These are phyloP conservation scores for Pyrus pyrifolia DNA, from an alignment of 306 rosid species.

Conservation along the genomic window DNA sequence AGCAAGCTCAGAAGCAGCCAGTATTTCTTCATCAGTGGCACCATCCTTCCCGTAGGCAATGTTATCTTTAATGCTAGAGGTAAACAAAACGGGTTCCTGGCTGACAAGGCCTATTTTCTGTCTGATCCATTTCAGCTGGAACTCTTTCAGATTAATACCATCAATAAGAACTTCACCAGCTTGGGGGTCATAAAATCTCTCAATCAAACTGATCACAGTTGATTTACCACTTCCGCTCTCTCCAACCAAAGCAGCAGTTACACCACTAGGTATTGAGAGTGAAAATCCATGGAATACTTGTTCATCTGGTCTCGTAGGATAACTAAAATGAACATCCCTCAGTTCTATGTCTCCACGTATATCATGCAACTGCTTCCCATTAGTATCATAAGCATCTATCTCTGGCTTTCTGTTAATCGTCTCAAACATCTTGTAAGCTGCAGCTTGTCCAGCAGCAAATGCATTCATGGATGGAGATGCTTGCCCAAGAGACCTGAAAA, in stretches of 20 bases:
- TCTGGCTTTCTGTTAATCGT: slow-evolving; percentile 62
- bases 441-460: slow-evolving; percentile 80
- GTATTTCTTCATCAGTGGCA: slow-evolving; percentile 60
- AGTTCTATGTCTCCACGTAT: slow-evolving; percentile 61
- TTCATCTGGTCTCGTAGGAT: slow-evolving; percentile 67
- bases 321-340: slow-evolving; percentile 54
- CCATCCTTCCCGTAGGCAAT: slow-evolving; percentile 69
- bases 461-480: slow-evolving; percentile 79
- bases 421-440: slow-evolving; percentile 82
- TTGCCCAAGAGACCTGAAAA: slow-evolving; percentile 63
- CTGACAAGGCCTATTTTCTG: slow-evolving; percentile 71
- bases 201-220: slow-evolving; percentile 61
- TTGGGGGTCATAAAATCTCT: slow-evolving; percentile 81
- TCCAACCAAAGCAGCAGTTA: slow-evolving; percentile 70
- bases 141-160: slow-evolving; percentile 52
- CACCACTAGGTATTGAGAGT: slow-evolving; percentile 57
- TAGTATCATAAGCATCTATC: slow-evolving; percentile 54
- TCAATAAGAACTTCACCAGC: slow-evolving; percentile 73
- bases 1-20: slow-evolving; percentile 64
- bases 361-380: slow-evolving; percentile 44
- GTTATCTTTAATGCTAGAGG: slow-evolving; percentile 66
- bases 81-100: slow-evolving; percentile 74
- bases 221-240: slow-evolving; percentile 92
- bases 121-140: slow-evolving; percentile 75
- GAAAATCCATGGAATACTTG: slow-evolving; percentile 50